Evolutionary conservation across 441 rosid genomes (phyloP), one percentile per base, ranked within the genome.

Genomic region (Euphorbia neoarborescens): DNA sequence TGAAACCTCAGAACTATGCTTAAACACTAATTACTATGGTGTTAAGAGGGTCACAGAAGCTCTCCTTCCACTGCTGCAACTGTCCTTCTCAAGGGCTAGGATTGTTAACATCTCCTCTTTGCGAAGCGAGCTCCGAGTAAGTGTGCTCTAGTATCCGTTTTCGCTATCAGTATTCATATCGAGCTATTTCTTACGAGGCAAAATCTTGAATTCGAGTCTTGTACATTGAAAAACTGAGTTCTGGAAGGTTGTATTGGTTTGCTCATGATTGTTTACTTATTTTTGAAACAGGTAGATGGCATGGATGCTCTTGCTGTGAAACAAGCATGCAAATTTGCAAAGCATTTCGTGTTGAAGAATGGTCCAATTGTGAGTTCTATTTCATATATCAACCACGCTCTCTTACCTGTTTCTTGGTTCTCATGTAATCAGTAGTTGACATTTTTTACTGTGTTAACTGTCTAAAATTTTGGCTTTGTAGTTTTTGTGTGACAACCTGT

Each of bases 221-320:
- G 44, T 38, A 38, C 0, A 38, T 38, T 1, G 44, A 0, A 7
- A 11, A 38, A 38, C 3, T 1, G 1, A 38, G 12, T 38, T 6
- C 9, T 11, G 6, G 9, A 11, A 38, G 6, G 9, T n/a, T n/a
- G n/a, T 48, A 22, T 30, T 40, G 34, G 20, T 24, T 46, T 8
- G n/a, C 30, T 30, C 27, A 7, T 30, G 13, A 40, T 6, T 25
- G 8, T 34, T 35, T 66, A 3, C n/a, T 20, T 57, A 50, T 38
- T 70, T 69, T 68, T 71, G 37, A 73, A 48, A 42, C 79, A 94
- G 97, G 97, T 94, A 70, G 99, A 90, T 80, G 99, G 97, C 68
- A 94, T 94, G 99, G 99, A 94, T 85, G 94, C 76, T 46, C 73
- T 94, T 57, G 96, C 96, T 68, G 99, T 94, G 81, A 94, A 94